Base-by-base conservation (phyloP, 768 basidiomycete genomes). In the Psilocybe subaeruginosa region DNA sequence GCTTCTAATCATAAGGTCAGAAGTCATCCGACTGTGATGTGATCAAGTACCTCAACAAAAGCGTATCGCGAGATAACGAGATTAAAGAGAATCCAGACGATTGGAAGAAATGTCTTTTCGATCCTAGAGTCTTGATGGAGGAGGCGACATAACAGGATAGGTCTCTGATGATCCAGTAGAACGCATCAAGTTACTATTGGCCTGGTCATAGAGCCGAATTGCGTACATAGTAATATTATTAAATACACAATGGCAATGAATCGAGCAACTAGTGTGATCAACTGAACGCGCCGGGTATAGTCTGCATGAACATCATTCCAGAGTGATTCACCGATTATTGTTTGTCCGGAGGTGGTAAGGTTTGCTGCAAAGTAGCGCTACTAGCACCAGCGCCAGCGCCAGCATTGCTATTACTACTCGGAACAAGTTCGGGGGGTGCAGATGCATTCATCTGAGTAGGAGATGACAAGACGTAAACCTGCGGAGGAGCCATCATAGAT, bases 401-500 rank as follows among this genome's bases (percentile, higher is more conserved):
- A 17, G 33, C n/a, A 17, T 8, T 17, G 9, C 6, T n/a, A 14
- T 29, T 9, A 17, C n/a, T 16, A 43, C 12, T 16, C 41, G 41
- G n/a, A 12, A 5, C 41, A 43, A 17, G 14, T 12, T 16, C 2
- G n/a, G 33, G 16, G 12, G 17, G 30, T 17, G n/a, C 35, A 19
- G 51, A 14, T 9, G 51, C 14, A 17, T 53, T 31, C 14, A 17
- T 17, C 8, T 53, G 27, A 2, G 30, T 33, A 2, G 51, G 51
- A 3, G 51, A 35, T 33, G 56, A 48, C 16, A 54, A n/a, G 27
- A 62, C 33, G 46, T 58, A 54, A 12, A 62, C 51, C 27, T 57
- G 73, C 3, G 74, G 70, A 14, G 71, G 58, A 11, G 65, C 67
- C 16, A 71, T 68, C 56, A 74, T 66, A 8, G 72, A 67, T 57